Base-by-base conservation (phyloP, 306 rosid species). In the Potentilla sterilis region DNA sequence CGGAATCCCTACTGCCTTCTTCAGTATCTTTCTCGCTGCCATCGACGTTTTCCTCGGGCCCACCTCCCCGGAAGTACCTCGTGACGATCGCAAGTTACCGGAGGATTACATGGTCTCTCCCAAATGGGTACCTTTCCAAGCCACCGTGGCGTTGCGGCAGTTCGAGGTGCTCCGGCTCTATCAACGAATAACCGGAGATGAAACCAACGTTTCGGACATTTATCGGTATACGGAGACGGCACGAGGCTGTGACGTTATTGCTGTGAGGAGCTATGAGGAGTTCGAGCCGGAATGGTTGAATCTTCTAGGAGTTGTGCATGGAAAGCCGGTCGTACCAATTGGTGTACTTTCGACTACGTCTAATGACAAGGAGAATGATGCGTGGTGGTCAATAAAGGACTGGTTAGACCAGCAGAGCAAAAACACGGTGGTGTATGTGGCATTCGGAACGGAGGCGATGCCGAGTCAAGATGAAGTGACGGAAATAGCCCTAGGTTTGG, bases 361-460 rank as follows among this genome's bases (percentile, higher is more conserved):
- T 5, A 18, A 28, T 2, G 55, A 80, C 6, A 68, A 72, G 0
- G 61, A 21, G 47, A 43, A 43, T 7, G 76, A 44, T 7, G 18
- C 38, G 18, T 74, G 71, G 69, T 4, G 3, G 65, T 7, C 24
- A 18, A 67, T 74, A 9, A 67, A 62, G 15, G 69, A 59, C 0
- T 86, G 92, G 92, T 55, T 88, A 18, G 86, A 88, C 78, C 44
- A 58, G 22, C 85, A 86, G 34, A 40, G 2, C 4, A 67, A 51
- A 28, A 67, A 65, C 1, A 66, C 67, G 0, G 88, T 84, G 42
- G 83, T 88, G 47, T 88, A 86, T 42, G 87, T 84, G 4, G 93
- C 93, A 0, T 84, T 86, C 12, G 88, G 90, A 11, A 88, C 87
- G 19, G 86, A 88, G 73, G 88, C 81, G 5, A 77, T 73, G 54